Percentiles rank a stretch among this genome's conserved stretches.
These are phyloP conservation scores for Deinandra increscens DNA, from an alignment of 129 eudicot genomes.

Conservation along the genomic window DNA sequence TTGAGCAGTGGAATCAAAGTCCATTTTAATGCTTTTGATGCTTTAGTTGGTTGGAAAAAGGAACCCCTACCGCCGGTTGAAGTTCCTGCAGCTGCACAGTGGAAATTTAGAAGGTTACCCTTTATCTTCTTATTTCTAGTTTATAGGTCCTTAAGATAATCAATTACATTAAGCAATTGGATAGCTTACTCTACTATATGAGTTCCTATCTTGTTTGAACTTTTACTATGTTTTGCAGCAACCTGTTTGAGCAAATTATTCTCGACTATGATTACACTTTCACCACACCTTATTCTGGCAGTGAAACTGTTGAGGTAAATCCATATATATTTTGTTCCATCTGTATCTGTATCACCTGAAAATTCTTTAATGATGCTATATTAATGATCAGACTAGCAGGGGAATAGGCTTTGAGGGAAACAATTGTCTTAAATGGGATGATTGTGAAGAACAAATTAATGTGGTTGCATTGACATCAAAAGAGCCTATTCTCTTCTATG, in stretches of 20 bases:
- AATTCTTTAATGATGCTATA: constrained; percentile 17
- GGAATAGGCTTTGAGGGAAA: constrained; percentile 41
- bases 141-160: neutral
- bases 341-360: constrained; percentile 7
- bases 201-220: neutral
- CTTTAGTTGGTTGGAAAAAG: constrained; percentile 86
- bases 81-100: constrained; percentile 96
- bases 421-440: constrained; percentile 65
- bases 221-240: constrained; percentile 50
- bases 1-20: constrained; percentile 52
- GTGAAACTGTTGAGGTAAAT: constrained; percentile 55
- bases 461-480: constrained; percentile 72
- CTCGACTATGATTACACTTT: constrained; percentile 94
- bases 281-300: constrained; percentile 96
- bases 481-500: constrained; percentile 94
- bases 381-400: constrained; percentile 44
- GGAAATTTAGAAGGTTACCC: constrained; percentile 81
- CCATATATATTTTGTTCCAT: constrained; percentile 31
- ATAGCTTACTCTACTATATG: neutral
- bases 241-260: constrained; percentile 80
- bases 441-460: constrained; percentile 73
- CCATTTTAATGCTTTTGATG: constrained; percentile 85
- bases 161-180: constrained; percentile 10
- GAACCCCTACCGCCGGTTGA: constrained; percentile 95
- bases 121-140: constrained; percentile 9